Evolutionary conservation across 2,329 filamentous ascomycete species (phyloP).

Genomic region (Alternaria panax): DNA sequence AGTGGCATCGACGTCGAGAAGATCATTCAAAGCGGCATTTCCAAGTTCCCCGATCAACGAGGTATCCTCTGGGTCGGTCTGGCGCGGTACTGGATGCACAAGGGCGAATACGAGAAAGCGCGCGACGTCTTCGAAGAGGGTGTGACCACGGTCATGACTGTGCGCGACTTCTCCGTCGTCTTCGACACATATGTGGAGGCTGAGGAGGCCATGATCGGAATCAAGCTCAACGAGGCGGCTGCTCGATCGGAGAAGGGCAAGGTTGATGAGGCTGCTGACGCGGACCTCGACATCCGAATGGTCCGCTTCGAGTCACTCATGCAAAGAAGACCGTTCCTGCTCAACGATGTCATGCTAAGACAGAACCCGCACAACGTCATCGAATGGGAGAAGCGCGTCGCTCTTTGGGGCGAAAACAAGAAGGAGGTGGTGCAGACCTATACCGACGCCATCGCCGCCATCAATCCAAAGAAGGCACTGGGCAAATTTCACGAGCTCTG

Average conservation of each 20-base stretch:
- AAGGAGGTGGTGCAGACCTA: conserved; percentile 92
- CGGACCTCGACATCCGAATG: conserved; percentile 95
- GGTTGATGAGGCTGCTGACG: conserved; percentile 83
- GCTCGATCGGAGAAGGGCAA: conserved; percentile 78
- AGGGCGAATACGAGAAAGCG: conserved; percentile 89
- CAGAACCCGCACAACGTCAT: conserved; percentile 96
- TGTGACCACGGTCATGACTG: conserved; percentile 97
- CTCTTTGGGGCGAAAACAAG: conserved; percentile 92
- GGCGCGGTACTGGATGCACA: conserved; percentile 95
- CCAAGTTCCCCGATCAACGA: conserved; percentile 88
- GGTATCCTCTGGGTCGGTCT: conserved; percentile 95
- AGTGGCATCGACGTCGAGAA: conserved; percentile 87
- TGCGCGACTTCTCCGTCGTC: conserved; percentile 93
- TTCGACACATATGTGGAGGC: conserved; percentile 98
- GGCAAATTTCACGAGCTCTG: conserved; percentile 95
- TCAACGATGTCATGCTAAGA: conserved; percentile 93
- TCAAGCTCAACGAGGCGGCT: conserved; percentile 87
- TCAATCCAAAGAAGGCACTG: conserved; percentile 91
- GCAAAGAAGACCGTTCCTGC: conserved; percentile 92
- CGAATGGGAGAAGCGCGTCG: conserved; percentile 98
- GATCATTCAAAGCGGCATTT: conserved; percentile 91
- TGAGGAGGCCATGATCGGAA: conserved; percentile 92
- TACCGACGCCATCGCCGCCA: conserved; percentile 89
- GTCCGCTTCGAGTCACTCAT: conserved; percentile 97
- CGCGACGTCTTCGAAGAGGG: conserved; percentile 95